phyloP scores from a whole-genome alignment of 257 asterid genomes.

The Fraxinus anomala region DNA sequence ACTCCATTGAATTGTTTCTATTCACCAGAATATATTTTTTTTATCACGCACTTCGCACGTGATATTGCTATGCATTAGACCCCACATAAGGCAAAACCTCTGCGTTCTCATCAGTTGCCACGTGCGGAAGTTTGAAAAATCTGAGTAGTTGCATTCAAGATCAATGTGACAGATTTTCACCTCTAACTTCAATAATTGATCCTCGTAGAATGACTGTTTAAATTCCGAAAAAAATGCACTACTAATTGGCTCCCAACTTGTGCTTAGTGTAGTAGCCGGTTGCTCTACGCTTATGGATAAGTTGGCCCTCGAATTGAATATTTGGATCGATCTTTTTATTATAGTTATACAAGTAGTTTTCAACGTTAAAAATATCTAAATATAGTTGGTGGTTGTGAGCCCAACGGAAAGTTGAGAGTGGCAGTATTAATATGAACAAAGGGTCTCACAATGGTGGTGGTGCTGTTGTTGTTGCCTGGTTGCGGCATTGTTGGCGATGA shows the following conservation, averaged over 20 bases:
- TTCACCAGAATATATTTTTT: neutral
- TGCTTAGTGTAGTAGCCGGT: too few species aligned
- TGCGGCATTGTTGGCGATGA: too few species aligned
- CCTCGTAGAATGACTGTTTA: neutral
- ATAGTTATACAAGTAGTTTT: too few species aligned
- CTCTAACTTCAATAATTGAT: neutral
- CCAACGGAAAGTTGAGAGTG: too few species aligned
- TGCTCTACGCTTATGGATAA: too few species aligned
- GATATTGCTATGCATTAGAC: neutral
- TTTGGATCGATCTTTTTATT: too few species aligned
- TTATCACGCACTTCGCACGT: neutral
- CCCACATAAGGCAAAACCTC: neutral
- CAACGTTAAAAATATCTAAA: too few species aligned
- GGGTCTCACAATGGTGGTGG: too few species aligned
- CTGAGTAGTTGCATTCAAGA: slow-evolving; percentile 5
- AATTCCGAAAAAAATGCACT: neutral
- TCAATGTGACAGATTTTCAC: neutral
- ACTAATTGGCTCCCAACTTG: neutral
- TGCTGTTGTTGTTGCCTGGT: too few species aligned
- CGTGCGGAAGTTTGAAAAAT: neutral
- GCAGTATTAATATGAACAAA: too few species aligned
- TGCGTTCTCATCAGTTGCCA: neutral
- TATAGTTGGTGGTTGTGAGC: too few species aligned
- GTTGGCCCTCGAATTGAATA: too few species aligned
- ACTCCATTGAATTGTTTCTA: neutral